Evolutionary conservation across 1,139 yeast genomes (phyloP).

Genomic region (Saccharomyces uvarum): DNA sequence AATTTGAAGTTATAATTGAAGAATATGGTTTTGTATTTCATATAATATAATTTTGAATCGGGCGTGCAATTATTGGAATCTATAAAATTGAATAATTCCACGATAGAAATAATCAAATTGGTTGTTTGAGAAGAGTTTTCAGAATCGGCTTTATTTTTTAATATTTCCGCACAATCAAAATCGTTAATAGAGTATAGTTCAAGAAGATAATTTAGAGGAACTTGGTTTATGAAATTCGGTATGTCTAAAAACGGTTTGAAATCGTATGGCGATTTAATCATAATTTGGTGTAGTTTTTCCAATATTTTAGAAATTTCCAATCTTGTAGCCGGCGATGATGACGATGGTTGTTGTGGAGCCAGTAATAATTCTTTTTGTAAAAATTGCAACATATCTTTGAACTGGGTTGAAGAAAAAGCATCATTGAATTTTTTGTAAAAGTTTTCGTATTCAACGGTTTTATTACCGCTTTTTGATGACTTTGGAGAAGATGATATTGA

Average conservation of each 20-base stretch:
- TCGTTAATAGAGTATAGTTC: conserved; percentile 32
- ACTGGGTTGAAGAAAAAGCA: conserved; percentile 1
- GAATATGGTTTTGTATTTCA: conserved; percentile 25
- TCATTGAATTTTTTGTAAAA: conserved; percentile 11
- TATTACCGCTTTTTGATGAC: background rate
- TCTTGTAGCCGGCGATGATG: background rate
- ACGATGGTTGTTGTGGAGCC: background rate
- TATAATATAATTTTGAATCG: conserved; percentile 18
- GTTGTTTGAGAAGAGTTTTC: conserved; percentile 15
- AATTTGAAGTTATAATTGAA: conserved; percentile 22
- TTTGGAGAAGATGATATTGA: background rate
- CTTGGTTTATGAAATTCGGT: conserved; percentile 21
- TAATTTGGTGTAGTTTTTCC: conserved; percentile 12
- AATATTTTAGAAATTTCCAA: background rate
- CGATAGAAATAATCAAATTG: conserved; percentile 4
- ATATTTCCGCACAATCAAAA: conserved; percentile 13
- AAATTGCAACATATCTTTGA: conserved; percentile 13
- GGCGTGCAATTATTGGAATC: conserved; percentile 10
- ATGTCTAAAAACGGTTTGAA: conserved; percentile 27
- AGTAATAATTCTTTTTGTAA: conserved; percentile 9
- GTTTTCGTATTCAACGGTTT: conserved; percentile 7
- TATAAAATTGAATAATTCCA: conserved; percentile 7
- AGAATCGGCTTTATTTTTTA: conserved; percentile 6
- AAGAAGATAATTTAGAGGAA: conserved; percentile 25
- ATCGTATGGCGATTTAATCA: conserved; percentile 26